A percentile compares a stretch with the other conserved stretches of the same genome.
Conservation (phyloP, 176 grass and related monocot genomes). For the Eremochloa ophiuroides region DNA sequence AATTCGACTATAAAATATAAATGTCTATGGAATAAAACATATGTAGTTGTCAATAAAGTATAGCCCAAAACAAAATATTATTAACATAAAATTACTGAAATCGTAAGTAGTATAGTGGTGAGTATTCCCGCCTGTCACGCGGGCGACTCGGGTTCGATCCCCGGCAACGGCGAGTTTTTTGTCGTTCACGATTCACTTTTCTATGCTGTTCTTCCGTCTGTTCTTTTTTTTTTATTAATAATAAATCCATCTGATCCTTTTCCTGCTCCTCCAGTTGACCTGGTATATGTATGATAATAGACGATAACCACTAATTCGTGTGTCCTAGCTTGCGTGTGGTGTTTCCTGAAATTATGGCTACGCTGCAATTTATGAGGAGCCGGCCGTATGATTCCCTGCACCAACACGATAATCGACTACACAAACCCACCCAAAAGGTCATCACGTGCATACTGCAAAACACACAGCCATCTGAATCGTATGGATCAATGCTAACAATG, state of each 20-base stretch:
- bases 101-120: constrained; percentile 98
- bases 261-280: neutral
- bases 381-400: neutral
- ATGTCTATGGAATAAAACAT: no score
- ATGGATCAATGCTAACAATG: neutral
- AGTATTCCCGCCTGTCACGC: constrained; percentile 96
- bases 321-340: neutral
- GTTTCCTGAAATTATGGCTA: neutral
- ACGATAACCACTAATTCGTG: neutral
- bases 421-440: neutral
- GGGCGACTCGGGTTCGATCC: constrained; percentile 87
- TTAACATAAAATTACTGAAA: no score
- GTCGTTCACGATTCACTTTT: no score
- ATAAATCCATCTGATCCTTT: neutral
- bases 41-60: no score
- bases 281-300: neutral
- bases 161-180: constrained; percentile 49
- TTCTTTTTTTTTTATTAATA: neutral
- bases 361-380: neutral
- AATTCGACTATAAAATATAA: no score
- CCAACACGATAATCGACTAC: neutral
- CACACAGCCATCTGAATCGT: neutral
- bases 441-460: neutral
- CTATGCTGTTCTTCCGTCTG: neutral
- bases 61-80: no score